These are phyloP conservation scores for Bacidia gigantensis DNA, from an alignment of 495 filamentous ascomycete species.

Conservation along the genomic window DNA sequence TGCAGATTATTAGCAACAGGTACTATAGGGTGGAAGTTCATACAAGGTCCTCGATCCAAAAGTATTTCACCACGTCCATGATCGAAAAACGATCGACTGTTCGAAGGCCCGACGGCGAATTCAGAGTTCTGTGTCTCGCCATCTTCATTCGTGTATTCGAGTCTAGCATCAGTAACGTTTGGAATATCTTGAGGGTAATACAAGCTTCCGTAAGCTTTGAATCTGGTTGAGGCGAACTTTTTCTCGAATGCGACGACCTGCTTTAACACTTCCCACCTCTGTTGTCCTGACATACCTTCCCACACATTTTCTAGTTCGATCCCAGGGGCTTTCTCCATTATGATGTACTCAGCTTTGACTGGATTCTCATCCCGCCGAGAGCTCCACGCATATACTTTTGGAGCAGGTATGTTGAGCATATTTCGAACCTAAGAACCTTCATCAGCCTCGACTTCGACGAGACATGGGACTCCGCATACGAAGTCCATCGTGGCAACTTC, in stretches of 20 bases:
- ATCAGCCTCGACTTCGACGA: too few species aligned
- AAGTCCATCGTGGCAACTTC: slow-evolving; percentile 34
- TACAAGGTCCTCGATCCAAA: slow-evolving; percentile 24
- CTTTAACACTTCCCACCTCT: slow-evolving; percentile 20
- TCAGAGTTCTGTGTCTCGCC: slow-evolving; percentile 13
- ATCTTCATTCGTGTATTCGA: slow-evolving; percentile 18
- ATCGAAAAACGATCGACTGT: slow-evolving; percentile 20
- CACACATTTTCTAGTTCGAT: slow-evolving; percentile 19
- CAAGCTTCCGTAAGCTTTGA: slow-evolving; percentile 21
- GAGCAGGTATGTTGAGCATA: slow-evolving; percentile 15
- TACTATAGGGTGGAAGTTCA: background rate
- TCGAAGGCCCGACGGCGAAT: slow-evolving; percentile 23
- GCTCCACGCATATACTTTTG: slow-evolving; percentile 21
- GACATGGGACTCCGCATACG: slow-evolving; percentile 24
- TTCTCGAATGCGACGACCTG: slow-evolving; percentile 19
- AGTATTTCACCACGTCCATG: slow-evolving; percentile 17
- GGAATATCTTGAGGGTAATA: slow-evolving; percentile 20
- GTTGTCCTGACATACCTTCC: slow-evolving; percentile 15
- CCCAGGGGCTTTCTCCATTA: slow-evolving; percentile 24
- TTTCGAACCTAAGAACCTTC: slow-evolving; percentile 10
- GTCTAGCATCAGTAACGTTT: background rate
- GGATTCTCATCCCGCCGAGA: slow-evolving; percentile 17
- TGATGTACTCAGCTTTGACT: slow-evolving; percentile 28
- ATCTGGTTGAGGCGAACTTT: slow-evolving; percentile 18
- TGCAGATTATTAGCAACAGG: too few species aligned